These are phyloP conservation scores for Alternaria infectoria DNA, from an alignment of 2,329 filamentous ascomycete genomes.

Conservation along the genomic window DNA sequence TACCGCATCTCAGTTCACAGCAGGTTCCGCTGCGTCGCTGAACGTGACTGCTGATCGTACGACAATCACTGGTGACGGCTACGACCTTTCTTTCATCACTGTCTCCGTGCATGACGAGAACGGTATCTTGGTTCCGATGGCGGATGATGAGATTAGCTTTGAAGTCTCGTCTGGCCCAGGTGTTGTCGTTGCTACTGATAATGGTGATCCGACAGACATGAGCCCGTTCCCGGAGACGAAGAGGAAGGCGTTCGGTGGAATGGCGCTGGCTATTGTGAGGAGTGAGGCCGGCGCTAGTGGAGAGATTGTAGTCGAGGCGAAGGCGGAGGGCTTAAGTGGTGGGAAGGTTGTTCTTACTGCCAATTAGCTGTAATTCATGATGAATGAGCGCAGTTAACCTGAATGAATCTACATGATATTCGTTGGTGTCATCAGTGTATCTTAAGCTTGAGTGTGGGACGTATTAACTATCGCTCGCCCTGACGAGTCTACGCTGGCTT, in stretches of 20 bases:
- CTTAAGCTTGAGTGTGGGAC: neutral
- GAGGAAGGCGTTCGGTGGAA: slow-evolving; percentile 34
- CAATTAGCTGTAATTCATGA: neutral
- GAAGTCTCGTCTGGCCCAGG: slow-evolving; percentile 50
- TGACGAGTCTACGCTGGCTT: neutral
- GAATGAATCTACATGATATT: neutral
- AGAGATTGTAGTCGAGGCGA: slow-evolving; percentile 18
- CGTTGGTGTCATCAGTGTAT: neutral
- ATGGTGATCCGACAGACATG: slow-evolving; percentile 34
- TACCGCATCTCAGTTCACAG: slow-evolving; percentile 50
- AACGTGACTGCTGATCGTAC: slow-evolving; percentile 52
- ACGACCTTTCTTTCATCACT: slow-evolving; percentile 57
- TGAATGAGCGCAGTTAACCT: neutral
- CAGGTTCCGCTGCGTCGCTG: slow-evolving; percentile 50
- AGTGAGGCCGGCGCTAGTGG: slow-evolving; percentile 14
- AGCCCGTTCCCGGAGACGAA: slow-evolving; percentile 27
- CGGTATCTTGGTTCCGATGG: slow-evolving; percentile 54
- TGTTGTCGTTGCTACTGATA: slow-evolving; percentile 47
- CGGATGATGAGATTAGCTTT: slow-evolving; percentile 54
- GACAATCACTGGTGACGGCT: slow-evolving; percentile 49
- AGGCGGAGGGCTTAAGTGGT: slow-evolving; percentile 7
- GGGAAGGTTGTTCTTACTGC: slow-evolving; percentile 11
- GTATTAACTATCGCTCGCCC: neutral
- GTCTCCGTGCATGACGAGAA: slow-evolving; percentile 54
- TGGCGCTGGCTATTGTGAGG: slow-evolving; percentile 34